Percentiles rank a stretch among this genome's conserved stretches.
Evolutionary conservation across 1,284 basidiomycete species (phyloP).

Genomic region (Meira nashicola): DNA sequence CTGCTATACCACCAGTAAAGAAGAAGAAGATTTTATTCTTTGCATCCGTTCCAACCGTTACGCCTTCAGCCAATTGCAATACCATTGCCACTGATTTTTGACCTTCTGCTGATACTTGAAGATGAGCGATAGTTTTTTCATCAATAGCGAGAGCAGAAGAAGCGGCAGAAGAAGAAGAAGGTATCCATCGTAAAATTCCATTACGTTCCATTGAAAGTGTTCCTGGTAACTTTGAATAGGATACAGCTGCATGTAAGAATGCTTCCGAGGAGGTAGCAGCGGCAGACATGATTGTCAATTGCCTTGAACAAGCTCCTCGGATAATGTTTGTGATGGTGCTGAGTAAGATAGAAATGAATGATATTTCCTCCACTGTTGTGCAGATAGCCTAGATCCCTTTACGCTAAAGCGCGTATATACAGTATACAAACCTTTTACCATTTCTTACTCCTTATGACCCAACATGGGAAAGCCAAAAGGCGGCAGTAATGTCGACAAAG

Average conservation of each 20-base stretch:
- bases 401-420: no score
- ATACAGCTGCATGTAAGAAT: constrained; percentile 16
- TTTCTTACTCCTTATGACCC: no score
- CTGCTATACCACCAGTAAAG: constrained; percentile 10
- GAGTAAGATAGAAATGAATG: background rate
- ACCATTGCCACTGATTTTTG: constrained; percentile 8
- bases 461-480: constrained; percentile 6
- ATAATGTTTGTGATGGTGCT: background rate
- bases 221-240: constrained; percentile 15
- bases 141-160: constrained; percentile 10
- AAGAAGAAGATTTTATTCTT: constrained; percentile 12
- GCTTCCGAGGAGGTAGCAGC: constrained; percentile 3
- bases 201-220: constrained; percentile 14
- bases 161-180: constrained; percentile 13
- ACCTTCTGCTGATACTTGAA: constrained; percentile 16
- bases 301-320: background rate
- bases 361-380: background rate
- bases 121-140: constrained; percentile 7
- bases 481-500: background rate
- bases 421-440: no score
- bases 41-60: background rate
- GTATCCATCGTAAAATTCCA: constrained; percentile 11
- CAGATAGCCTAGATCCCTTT: no score
- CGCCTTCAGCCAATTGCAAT: constrained; percentile 8
- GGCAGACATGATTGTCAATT: background rate